Conservation (phyloP, 2,329 filamentous ascomycete species). For the Trichoderma breve region DNA sequence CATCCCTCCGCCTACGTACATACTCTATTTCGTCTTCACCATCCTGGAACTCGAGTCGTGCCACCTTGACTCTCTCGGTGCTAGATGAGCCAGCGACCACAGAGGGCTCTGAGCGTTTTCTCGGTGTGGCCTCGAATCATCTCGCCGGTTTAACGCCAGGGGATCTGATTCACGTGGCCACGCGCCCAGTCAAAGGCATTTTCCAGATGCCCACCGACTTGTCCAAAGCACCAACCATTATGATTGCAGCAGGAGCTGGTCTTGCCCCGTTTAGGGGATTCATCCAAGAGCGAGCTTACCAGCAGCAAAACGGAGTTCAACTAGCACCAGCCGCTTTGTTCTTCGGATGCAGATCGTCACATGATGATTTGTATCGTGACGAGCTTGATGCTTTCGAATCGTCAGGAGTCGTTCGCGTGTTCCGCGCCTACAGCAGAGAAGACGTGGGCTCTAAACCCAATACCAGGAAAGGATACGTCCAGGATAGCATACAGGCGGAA, state of each 20-base stretch:
- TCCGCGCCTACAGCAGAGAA: conserved; percentile 47
- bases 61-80: conserved; percentile 63
- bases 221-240: conserved; percentile 45
- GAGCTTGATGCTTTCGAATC: conserved; percentile 47
- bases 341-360: conserved; percentile 45
- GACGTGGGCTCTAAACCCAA: conserved; percentile 27
- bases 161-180: conserved; percentile 46
- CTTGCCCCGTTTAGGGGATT: conserved; percentile 61
- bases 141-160: conserved; percentile 45
- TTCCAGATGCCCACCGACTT: conserved; percentile 46
- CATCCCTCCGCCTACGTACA: conserved; percentile 53
- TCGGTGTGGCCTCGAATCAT: conserved; percentile 60
- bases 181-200: conserved; percentile 31
- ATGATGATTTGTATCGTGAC: conserved; percentile 46
- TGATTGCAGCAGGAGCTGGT: conserved; percentile 49
- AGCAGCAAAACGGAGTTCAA: conserved; percentile 49
- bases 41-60: conserved; percentile 51
- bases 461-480: conserved; percentile 44
- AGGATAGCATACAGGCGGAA: conserved; percentile 36
- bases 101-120: conserved; percentile 36
- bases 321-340: conserved; percentile 56
- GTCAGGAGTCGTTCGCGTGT: conserved; percentile 51
- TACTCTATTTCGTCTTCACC: conserved; percentile 69
- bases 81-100: conserved; percentile 52
- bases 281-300: conserved; percentile 53